Conservation (phyloP, 2,329 filamentous ascomycete species). For the Paraconiothyrium sp. region DNA sequence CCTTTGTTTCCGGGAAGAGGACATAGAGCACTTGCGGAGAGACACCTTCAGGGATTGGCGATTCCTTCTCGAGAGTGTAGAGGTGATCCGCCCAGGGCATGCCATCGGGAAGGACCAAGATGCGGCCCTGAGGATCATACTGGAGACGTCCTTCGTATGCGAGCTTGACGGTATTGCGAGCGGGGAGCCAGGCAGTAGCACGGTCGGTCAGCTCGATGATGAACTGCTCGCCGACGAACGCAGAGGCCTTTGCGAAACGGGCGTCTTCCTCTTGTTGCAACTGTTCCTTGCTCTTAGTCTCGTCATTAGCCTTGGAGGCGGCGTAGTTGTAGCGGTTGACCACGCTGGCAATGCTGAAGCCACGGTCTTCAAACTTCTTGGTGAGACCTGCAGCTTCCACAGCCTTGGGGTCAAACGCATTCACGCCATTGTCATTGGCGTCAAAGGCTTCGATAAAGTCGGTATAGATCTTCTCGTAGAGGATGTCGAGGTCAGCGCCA, state of each 20-base stretch:
- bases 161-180: conserved; percentile 77
- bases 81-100: conserved; percentile 98
- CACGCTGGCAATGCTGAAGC: conserved; percentile 84
- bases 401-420: conserved; percentile 76
- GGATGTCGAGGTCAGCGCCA: conserved; percentile 73
- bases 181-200: conserved; percentile 82
- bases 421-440: conserved; percentile 96
- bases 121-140: conserved; percentile 77
- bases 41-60: conserved; percentile 49
- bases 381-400: conserved; percentile 75
- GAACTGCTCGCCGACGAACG: conserved; percentile 90
- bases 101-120: conserved; percentile 80
- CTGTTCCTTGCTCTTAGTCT: conserved; percentile 49
- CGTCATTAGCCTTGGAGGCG: conserved; percentile 56
- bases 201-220: conserved; percentile 81
- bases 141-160: conserved; percentile 76
- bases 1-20: conserved; percentile 84
- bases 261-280: conserved; percentile 79
- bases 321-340: conserved; percentile 86
- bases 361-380: conserved; percentile 84
- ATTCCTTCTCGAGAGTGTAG: conserved; percentile 79
- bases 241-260: conserved; percentile 79
- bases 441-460: conserved; percentile 96
- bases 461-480: conserved; percentile 90
- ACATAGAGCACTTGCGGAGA: conserved; percentile 80